Evolutionary conservation across 352 stramenopile genomes (phyloP), one percentile per base, ranked within the genome.

Genomic region (Salisapilia sapeloensis): DNA sequence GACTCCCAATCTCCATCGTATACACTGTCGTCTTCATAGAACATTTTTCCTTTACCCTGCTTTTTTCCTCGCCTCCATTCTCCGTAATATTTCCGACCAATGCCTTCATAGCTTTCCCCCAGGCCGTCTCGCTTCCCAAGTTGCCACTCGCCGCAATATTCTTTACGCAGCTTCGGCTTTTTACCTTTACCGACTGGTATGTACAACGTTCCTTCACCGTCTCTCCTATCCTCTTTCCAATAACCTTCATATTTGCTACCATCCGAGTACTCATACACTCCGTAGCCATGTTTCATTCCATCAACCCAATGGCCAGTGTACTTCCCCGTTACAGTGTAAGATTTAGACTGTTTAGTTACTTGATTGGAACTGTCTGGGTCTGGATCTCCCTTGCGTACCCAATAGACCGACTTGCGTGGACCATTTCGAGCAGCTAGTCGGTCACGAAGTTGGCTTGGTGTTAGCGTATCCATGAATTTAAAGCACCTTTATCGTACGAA

Each of bases 281-380:
- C 92, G 39, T 84, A 83, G 5, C 92, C 92, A 52, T 96, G 80
- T 47, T 94, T 92, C 42, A 85, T 65, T 30, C 94, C 92, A 29
- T 90, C 56, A 35, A 78, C 76, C 89, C 89, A 97, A 43, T 94
- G 63, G 16, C 92, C 90, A 32, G 92, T 93, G 60, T 98, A 90
- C 43, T 84, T 87, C 24, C 64, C 66, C 17, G 66, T 39, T 24
- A 81, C 33, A 16, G 64, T 63, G 28, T 81, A 86, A 34, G 39
- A 22, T 40, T 49, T n/a, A 26, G 36, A 28, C 31, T 44, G 22
- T n/a, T n/a, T 39, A 9, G 38, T 16, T 13, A 7, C 12, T 4
- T n/a, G n/a, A n/a, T n/a, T n/a, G n/a, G n/a, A n/a, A n/a, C n/a
- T n/a, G n/a, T n/a, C n/a, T n/a, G 27, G 8, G 30, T 20, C 15